Evolutionary conservation across 2,329 filamentous ascomycete species (phyloP).

Genomic region (Thyridium curvatum): DNA sequence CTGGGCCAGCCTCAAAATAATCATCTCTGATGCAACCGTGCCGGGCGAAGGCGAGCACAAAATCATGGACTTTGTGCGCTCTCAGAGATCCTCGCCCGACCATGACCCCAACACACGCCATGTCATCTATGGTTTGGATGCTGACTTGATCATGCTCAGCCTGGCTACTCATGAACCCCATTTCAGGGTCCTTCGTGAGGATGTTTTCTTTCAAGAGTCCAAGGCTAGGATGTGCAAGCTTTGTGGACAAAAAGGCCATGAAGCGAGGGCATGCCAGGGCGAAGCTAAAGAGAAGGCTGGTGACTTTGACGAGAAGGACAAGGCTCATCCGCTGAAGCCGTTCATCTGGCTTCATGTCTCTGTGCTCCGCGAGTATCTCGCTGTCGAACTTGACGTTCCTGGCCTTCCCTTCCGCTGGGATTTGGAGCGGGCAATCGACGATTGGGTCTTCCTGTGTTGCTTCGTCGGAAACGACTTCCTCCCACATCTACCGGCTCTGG

Average conservation of each 20-base stretch:
- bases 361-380: slow-evolving; percentile 86
- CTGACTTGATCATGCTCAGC: slow-evolving; percentile 97
- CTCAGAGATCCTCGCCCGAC: slow-evolving; percentile 81
- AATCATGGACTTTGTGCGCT: slow-evolving; percentile 97
- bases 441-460: slow-evolving; percentile 99
- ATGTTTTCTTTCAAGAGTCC: slow-evolving; percentile 88
- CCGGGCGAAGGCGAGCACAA: slow-evolving; percentile 98
- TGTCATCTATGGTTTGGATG: slow-evolving; percentile 96
- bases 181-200: slow-evolving; percentile 92
- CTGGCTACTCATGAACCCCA: slow-evolving; percentile 95
- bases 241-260: slow-evolving; percentile 89
- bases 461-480: slow-evolving; percentile 99
- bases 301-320: slow-evolving; percentile 77
- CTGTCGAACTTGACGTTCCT: slow-evolving; percentile 79
- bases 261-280: slow-evolving; percentile 78
- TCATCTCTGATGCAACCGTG: slow-evolving; percentile 96
- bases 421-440: slow-evolving; percentile 87
- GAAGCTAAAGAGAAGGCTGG: slow-evolving; percentile 70
- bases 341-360: slow-evolving; percentile 98
- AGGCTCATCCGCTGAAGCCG: slow-evolving; percentile 67
- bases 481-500: slow-evolving; percentile 92
- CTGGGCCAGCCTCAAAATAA: slow-evolving; percentile 94
- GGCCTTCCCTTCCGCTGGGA: slow-evolving; percentile 84
- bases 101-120: slow-evolving; percentile 96
- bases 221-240: slow-evolving; percentile 78